Evolutionary conservation across 495 filamentous ascomycete genomes (phyloP), one percentile per base, ranked within the genome.

Genomic region (Neurospora africana): DNA sequence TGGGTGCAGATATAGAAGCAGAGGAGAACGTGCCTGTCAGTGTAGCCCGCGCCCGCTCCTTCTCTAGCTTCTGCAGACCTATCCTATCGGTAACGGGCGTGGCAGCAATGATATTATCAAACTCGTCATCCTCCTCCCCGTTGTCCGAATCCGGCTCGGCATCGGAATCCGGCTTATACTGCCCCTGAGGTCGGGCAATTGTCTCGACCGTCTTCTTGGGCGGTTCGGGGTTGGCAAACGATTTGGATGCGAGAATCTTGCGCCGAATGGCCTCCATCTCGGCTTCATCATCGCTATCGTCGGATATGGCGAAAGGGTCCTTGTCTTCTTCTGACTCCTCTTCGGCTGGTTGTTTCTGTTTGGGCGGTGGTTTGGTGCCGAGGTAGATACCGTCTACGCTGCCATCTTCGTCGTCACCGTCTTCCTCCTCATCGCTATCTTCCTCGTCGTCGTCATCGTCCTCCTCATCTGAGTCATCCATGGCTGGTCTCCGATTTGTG

Each of bases 221-320:
- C 15, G 74, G 72, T 37, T 84, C 73, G 15, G 88, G 88, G 74
- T 92, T 92, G 47, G 91, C 84, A 75, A 98, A 99, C 0, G 92
- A 86, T 75, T 94, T 97, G 5, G 95, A 97, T 3, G 87, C 89
- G 4, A 98, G 85, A 27, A 97, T 92, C 75, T 91, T 90, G 47
- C 89, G 89, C 44, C 95, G 85, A 36, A 99, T 89, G 75, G 95
- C 93, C 47, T 93, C 94, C 92, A 97, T 98, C 77, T 96, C 91
- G 71, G 90, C 92, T 71, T 91, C 91, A 67, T 93, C 92, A 76
- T 96, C 92, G 17, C 92, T 90, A 13, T 92, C 74, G 6, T 91
- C 90, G 41, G 92, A 91, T 44, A 95, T 87, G 30, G 88, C 91
- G 71, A 89, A 92, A 1, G 89, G 89, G 75, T 95, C 89, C 76